Conservation (phyloP, 1,284 basidiomycete species). For the Stereum hirsutum region DNA sequence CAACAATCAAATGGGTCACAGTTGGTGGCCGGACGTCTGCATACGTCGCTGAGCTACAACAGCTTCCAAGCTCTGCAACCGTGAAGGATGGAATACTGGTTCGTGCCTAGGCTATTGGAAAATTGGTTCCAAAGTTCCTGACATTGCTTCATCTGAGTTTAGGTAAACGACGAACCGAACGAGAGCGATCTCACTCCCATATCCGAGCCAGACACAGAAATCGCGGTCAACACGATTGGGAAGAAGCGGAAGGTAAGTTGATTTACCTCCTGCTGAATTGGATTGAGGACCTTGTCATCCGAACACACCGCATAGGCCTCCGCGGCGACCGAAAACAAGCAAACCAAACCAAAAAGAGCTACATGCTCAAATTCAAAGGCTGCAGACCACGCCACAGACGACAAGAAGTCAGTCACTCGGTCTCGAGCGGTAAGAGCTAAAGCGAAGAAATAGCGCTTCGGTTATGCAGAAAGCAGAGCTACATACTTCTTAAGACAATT, state of each 20-base stretch:
- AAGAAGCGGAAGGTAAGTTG: conserved; percentile 16
- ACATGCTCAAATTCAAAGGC: too few relatives aligned
- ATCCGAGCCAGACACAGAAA: conserved; percentile 16
- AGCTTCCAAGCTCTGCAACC: conserved; percentile 18
- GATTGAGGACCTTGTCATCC: too few relatives aligned
- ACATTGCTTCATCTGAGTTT: not conserved
- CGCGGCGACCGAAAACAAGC: too few relatives aligned
- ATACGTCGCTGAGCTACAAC: conserved; percentile 61
- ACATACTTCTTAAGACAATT: too few relatives aligned
- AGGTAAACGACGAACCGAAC: conserved; percentile 7
- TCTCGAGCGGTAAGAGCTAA: too few relatives aligned
- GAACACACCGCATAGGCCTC: too few relatives aligned
- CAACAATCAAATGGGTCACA: conserved; percentile 70
- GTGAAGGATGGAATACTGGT: not conserved
- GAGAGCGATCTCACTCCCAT: conserved; percentile 26
- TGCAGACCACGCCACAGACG: too few relatives aligned
- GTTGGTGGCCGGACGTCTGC: conserved; percentile 80
- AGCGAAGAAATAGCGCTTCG: too few relatives aligned
- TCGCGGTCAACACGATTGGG: conserved; percentile 6
- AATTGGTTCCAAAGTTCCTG: not conserved
- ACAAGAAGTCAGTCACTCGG: too few relatives aligned
- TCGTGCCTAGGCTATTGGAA: not conserved
- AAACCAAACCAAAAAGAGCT: too few relatives aligned
- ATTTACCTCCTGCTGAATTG: too few relatives aligned
- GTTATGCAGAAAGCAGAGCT: too few relatives aligned